Evolutionary conservation across 352 stramenopile genomes (phyloP), one percentile per base, ranked within the genome.

Genomic region (Aphanomyces invadans): DNA sequence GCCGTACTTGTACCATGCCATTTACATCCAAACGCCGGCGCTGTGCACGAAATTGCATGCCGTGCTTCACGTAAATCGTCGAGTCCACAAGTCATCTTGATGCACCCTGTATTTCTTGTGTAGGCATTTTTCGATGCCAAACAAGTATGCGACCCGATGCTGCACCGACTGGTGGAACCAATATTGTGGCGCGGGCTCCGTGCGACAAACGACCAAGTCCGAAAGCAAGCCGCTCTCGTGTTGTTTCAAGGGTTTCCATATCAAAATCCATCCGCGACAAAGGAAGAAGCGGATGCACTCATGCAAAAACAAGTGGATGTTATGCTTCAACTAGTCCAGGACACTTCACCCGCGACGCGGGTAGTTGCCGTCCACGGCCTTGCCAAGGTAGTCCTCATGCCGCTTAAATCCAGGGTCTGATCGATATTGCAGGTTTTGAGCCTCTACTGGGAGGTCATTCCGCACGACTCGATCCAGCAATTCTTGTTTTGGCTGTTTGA

Each of bases 211-310:
- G 84, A 92, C 71, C 87, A 81, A 9, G 86, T 93, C 26, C 81
- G 86, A 15, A 82, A 85, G 17, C 86, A 95, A 73, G 82, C 86
- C 0, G 79, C 86, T 1, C 78, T 93, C 42, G 70, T 95, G 45
- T 65, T 95, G 26, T 92, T 95, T 23, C 83, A 95, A 68, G 89
- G 84, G 52, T 95, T 95, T 54, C 86, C 86, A 15, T 65, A 92
- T 26, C 86, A 84, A 51, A 82, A 91, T 49, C 84, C 84, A 42
- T 57, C 77, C 38, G 89, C 89, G 53, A 88, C 86, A 68, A 87
- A 90, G 26, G 84, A 81, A 51, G 75, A 77, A 65, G 85, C 90
- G 71, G 84, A 93, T 29, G 55, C 79, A 33, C 79, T 77, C 25
- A 61, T 95, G 7, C 84, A 95, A 57, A 87, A 89, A 49, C 86